Conservation (phyloP, 1,139 yeast species). For the Kodamaea anthophila region DNA sequence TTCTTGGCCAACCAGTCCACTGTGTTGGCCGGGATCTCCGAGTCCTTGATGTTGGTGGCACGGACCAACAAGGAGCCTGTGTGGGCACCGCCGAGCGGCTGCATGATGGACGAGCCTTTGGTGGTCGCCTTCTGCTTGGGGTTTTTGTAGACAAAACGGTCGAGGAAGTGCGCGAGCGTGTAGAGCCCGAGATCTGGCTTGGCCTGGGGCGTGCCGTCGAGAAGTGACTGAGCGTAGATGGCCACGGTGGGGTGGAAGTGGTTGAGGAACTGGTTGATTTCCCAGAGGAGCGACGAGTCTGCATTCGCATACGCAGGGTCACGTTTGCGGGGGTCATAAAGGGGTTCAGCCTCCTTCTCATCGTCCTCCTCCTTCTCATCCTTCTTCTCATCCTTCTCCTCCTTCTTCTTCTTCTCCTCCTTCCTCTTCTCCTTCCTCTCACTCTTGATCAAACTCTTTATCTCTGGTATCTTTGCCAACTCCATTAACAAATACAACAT, state of each 20-base stretch:
- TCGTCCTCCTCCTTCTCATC: constrained; percentile 5
- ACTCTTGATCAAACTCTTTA: constrained; percentile 26
- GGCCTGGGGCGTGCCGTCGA: constrained; percentile 39
- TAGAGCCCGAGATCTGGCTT: constrained; percentile 90
- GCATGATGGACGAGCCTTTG: constrained; percentile 93
- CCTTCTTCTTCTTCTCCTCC: not conserved
- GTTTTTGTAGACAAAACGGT: constrained; percentile 90
- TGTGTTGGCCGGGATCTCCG: constrained; percentile 66
- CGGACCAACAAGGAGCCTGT: constrained; percentile 72
- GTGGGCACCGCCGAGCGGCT: constrained; percentile 88
- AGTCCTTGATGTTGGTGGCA: constrained; percentile 45
- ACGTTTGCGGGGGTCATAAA: constrained; percentile 83
- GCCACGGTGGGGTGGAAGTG: constrained; percentile 94
- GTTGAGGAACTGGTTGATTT: constrained; percentile 58
- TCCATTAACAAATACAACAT: constrained; percentile 74
- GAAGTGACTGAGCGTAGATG: constrained; percentile 65
- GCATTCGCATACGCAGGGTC: constrained; percentile 90
- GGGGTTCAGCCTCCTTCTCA: constrained; percentile 4
- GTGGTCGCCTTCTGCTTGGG: constrained; percentile 69
- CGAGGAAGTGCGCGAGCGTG: constrained; percentile 85
- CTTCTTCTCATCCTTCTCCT: not conserved
- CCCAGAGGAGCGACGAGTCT: constrained; percentile 80
- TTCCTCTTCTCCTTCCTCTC: constrained; percentile 5
- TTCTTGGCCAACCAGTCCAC: constrained; percentile 74
- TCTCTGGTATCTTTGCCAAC: constrained; percentile 44